phyloP scores from a whole-genome alignment of 805 yeast genomes.

The Suhomyces prunicola region DNA sequence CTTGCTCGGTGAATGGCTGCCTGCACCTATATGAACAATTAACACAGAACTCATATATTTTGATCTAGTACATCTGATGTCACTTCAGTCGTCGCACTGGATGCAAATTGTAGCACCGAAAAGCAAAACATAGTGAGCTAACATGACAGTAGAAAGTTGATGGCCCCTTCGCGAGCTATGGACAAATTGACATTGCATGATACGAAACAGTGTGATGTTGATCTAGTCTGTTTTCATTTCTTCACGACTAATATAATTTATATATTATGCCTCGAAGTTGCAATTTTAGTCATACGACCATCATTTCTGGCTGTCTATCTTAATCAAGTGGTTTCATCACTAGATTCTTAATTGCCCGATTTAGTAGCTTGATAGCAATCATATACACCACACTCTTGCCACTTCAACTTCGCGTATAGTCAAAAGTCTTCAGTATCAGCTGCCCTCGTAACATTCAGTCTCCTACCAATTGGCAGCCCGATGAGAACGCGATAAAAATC shows the following conservation, averaged over 20 bases:
- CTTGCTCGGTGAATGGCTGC: constrained; percentile 32
- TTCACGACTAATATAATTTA: too few relatives aligned
- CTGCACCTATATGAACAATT: constrained; percentile 52
- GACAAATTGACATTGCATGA: neutral
- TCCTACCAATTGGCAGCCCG: neutral
- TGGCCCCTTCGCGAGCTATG: neutral
- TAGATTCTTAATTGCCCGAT: neutral
- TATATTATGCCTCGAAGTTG: neutral
- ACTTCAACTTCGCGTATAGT: neutral
- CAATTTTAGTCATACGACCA: neutral
- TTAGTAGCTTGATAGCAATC: neutral
- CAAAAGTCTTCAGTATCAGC: neutral
- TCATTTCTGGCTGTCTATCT: neutral
- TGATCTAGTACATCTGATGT: neutral
- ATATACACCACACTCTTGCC: neutral
- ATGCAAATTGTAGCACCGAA: neutral
- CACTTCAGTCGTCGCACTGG: neutral
- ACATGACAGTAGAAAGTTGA: neutral
- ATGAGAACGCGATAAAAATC: neutral
- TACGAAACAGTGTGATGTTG: neutral
- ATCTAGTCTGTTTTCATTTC: neutral
- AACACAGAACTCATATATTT: neutral
- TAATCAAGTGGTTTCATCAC: too few relatives aligned
- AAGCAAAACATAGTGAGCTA: neutral
- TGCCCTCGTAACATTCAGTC: neutral